Evolutionary conservation across 2,329 filamentous ascomycete genomes (phyloP), one percentile per base, ranked within the genome.

Genomic region (Nakataea oryzae): DNA sequence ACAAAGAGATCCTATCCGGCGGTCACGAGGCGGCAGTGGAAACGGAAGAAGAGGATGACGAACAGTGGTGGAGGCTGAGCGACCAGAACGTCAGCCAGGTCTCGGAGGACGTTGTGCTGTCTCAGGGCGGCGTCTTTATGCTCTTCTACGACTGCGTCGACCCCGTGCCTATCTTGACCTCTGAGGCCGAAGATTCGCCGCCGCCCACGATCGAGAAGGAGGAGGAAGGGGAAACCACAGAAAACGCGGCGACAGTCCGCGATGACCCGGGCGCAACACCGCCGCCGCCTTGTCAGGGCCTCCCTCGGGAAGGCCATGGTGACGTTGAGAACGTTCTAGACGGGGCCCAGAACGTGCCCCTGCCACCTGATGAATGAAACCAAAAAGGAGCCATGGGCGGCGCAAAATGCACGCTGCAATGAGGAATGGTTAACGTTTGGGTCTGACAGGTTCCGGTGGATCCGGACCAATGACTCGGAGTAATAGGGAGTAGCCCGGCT

Each of bases 41-140:
- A 69, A 69, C 63, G 69, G 73, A 60, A 69, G 69, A 21, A 32
- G 26, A 60, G 29, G 59, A 67, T 29, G 67, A 77, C 17, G 78
- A 82, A 66, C 82, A 85, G 63, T 97, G 95, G 95, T 99, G 91
- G 87, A 82, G 90, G 21, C 80, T 97, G 30, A 97, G 93, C 72
- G 93, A 97, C 69, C 90, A 96, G 64, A 87, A 89, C 65, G 93
- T 97, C 9, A 84, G 80, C 64, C 80, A 84, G 66, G 88, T 93
- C 28, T 83, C 83, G 26, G 90, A 96, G 71, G 81, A 87, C 13
- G 81, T 83, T 30, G 90, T 96, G 0, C 76, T 95, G 60, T 81
- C 80, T 2, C 88, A 96, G 67, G 86, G 86, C 0, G 91, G 91
- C 1, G 93, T 93, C 0, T 97, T 97, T 71, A 97, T 99, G 93